These are phyloP conservation scores for Dioscorea dumetorum DNA, from an alignment of 106 monocot species.

Conservation along the genomic window DNA sequence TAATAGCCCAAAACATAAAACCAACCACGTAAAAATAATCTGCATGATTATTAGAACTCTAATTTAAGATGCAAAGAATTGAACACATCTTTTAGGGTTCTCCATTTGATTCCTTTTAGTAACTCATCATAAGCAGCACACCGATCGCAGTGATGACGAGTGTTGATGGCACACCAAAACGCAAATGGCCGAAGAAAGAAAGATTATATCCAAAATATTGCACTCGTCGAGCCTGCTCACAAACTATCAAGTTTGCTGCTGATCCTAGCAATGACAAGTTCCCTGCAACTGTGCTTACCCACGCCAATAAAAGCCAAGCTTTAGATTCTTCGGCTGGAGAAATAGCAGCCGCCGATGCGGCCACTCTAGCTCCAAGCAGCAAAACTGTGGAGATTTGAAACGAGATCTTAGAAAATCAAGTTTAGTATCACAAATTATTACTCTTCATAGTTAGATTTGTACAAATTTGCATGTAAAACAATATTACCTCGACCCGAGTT, in stretches of 20 bases:
- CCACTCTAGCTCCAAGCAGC: conserved; percentile 62
- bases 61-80: too few relatives aligned
- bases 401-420: not conserved
- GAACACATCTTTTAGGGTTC: too few relatives aligned
- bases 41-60: too few relatives aligned
- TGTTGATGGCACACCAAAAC: conserved; percentile 59
- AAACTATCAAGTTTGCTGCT: conserved; percentile 76
- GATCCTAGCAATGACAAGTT: conserved; percentile 64
- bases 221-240: conserved; percentile 52
- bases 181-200: conserved; percentile 48
- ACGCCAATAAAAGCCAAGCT: conserved; percentile 66
- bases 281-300: conserved; percentile 82
- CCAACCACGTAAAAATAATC: not conserved
- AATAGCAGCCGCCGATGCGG: conserved; percentile 52
- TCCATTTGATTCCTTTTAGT: not conserved
- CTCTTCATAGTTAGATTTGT: too few relatives aligned
- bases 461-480: too few relatives aligned
- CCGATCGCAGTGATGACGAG: conserved; percentile 45
- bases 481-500: too few relatives aligned
- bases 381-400: conserved; percentile 30
- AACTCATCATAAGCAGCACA: conserved; percentile 37
- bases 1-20: not conserved
- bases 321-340: conserved; percentile 40
- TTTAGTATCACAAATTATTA: too few relatives aligned
- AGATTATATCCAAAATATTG: conserved; percentile 44